These are phyloP conservation scores for Phytopythium vexans DNA, from an alignment of 352 stramenopile genomes.

Conservation along the genomic window DNA sequence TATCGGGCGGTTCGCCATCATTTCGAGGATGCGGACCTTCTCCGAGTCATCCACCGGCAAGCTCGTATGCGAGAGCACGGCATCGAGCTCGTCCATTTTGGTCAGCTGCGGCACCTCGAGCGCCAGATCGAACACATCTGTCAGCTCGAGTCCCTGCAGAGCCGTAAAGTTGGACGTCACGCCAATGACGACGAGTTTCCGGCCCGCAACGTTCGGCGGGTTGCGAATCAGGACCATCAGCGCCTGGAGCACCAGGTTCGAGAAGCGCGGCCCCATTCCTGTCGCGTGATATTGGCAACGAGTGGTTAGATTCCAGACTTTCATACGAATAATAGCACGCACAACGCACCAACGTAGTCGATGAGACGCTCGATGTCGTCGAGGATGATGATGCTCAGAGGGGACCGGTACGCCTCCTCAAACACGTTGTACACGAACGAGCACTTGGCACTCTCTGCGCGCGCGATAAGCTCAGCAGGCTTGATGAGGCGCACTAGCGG, in stretches of 20 bases:
- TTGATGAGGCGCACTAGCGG: constrained; percentile 98
- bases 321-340: background rate
- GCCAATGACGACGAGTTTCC: constrained; percentile 95
- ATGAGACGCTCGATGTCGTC: constrained; percentile 99
- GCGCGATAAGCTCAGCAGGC: constrained; percentile 97
- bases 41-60: constrained; percentile 71
- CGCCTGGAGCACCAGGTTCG: constrained; percentile 98
- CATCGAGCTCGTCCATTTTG: constrained; percentile 86
- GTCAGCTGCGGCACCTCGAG: constrained; percentile 91
- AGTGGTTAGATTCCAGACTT: constrained; percentile 2
- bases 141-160: constrained; percentile 92
- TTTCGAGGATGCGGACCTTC: constrained; percentile 61
- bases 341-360: constrained; percentile 89
- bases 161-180: constrained; percentile 92
- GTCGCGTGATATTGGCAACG: background rate
- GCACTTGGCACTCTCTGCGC: constrained; percentile 93
- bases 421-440: constrained; percentile 94
- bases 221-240: constrained; percentile 99
- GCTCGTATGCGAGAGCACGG: constrained; percentile 78
- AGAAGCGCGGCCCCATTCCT: constrained; percentile 96
- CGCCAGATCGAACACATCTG: constrained; percentile 93
- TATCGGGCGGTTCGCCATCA: constrained; percentile 91
- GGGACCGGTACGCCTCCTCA: constrained; percentile 98
- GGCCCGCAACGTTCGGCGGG: constrained; percentile 88
- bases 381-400: constrained; percentile 98